Evolutionary conservation across 495 filamentous ascomycete genomes (phyloP).

Genomic region (Aspergillus incahuasiensis): DNA sequence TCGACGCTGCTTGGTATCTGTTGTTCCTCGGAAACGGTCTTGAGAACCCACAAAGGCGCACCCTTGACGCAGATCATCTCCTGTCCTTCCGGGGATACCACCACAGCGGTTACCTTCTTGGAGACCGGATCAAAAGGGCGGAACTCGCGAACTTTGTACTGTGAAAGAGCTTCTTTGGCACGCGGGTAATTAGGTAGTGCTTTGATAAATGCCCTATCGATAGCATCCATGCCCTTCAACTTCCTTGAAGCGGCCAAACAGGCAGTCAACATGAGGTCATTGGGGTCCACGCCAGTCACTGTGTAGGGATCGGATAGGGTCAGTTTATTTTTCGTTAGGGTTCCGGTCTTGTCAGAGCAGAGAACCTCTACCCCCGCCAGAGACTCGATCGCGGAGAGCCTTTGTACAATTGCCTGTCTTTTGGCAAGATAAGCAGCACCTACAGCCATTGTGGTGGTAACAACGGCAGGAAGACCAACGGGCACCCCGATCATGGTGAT

Average conservation of each 20-base stretch:
- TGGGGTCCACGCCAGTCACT: constrained; percentile 68
- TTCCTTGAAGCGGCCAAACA: constrained; percentile 88
- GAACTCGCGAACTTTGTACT: constrained; percentile 77
- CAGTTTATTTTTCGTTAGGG: constrained; percentile 88
- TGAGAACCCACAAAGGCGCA: constrained; percentile 78
- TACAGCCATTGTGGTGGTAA: constrained; percentile 95
- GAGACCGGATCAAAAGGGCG: constrained; percentile 89
- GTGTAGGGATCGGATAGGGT: constrained; percentile 81
- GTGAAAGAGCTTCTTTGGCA: constrained; percentile 67
- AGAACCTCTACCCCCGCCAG: constrained; percentile 91
- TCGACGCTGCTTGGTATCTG: constrained; percentile 67
- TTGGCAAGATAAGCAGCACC: constrained; percentile 87
- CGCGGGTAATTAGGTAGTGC: constrained; percentile 71
- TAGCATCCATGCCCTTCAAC: constrained; percentile 92
- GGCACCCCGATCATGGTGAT: constrained; percentile 92
- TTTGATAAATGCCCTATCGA: constrained; percentile 92
- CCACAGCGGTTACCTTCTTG: constrained; percentile 84
- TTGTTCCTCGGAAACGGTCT: constrained; percentile 77
- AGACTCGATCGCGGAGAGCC: constrained; percentile 89
- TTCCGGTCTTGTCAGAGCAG: constrained; percentile 89
- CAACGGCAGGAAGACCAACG: constrained; percentile 90
- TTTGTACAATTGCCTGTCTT: constrained; percentile 90
- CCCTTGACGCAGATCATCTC: constrained; percentile 86
- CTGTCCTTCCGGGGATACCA: constrained; percentile 76
- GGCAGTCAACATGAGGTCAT: constrained; percentile 87